Evolutionary conservation across 1,284 basidiomycete genomes (phyloP), one percentile per base, ranked within the genome.

Genomic region (Heterobasidion parviporum): DNA sequence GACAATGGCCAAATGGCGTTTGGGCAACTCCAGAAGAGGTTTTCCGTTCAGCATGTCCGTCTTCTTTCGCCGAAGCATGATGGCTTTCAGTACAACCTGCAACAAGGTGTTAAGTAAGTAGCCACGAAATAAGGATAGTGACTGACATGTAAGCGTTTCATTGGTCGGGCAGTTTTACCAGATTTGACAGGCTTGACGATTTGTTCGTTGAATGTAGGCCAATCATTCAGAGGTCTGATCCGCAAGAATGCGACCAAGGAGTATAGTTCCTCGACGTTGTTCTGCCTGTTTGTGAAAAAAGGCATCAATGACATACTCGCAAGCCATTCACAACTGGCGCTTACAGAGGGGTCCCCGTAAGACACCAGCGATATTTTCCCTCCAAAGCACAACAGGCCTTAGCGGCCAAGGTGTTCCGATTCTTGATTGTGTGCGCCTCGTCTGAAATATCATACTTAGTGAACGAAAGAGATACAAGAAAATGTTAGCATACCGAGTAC

Each of bases 391-490:
- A 91, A 58, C 94, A 95, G 0, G 92, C 94, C 46, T 85, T 76
- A 1, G 92, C 86, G 34, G 82, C 80, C 67, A 94, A 91, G 0
- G 95, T 92, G 36, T 80, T 87, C 57, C 84, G 77, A 65, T 98
- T 97, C 79, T 98, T 98, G 75, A 99, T 98, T 65, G 91, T 94
- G 67, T 99, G 96, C 0, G 96, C 96, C 68, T 99, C 96, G 65
- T 98, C 94, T 93, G 56, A 32, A 7, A 32, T 34, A n/a, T 41
- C 43, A 14, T 34, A 43, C 8, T 14, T 2, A 38, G 26, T 38
- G 10, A 7, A 49, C 2, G 53, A 45, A 52, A 41, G 7, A 43
- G 8, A 16, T 14, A 16, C 18, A n/a, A 8, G 4, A n/a, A 41
- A 5, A 41, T 10, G n/a, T 4, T 15, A 33, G 66, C 73, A 32